A percentile compares a stretch with the other conserved stretches of the same genome.
phyloP scores from a whole-genome alignment of 2,329 filamentous ascomycete genomes.

The Arthrobotrys musiformis region DNA sequence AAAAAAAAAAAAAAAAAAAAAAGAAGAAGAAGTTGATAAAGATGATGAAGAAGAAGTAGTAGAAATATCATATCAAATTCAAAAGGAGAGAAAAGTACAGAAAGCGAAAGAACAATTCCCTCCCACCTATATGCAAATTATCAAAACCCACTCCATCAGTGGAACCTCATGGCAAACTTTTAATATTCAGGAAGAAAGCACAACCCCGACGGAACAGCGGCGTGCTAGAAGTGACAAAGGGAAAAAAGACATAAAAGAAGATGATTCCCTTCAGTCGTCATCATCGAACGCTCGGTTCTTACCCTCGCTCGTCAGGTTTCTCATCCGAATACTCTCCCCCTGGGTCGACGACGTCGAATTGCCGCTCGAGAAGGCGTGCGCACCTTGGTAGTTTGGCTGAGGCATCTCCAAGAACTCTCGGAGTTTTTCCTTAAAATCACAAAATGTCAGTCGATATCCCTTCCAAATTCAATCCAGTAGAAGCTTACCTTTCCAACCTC shows the following conservation, averaged over 20 bases:
- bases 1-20: neutral
- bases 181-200: neutral
- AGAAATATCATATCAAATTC: neutral
- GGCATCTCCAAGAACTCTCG: conserved; percentile 57
- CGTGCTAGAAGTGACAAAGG: neutral
- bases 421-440: conserved; percentile 56
- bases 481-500: conserved; percentile 78
- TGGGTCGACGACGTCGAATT: conserved; percentile 44
- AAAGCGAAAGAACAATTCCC: conserved; percentile 10
- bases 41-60: neutral
- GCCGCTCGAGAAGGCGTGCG: conserved; percentile 43
- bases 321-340: conserved; percentile 53
- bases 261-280: conserved; percentile 36
- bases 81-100: neutral
- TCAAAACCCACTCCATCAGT: no score
- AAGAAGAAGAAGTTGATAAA: neutral
- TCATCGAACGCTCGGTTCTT: conserved; percentile 24
- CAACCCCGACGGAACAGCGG: neutral
- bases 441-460: neutral
- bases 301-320: conserved; percentile 57
- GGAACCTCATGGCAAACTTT: conserved; percentile 1
- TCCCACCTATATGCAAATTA: neutral
- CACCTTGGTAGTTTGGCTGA: conserved; percentile 16
- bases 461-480: neutral
- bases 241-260: conserved; percentile 3